These are phyloP conservation scores for Trametes villosa DNA, from an alignment of 768 basidiomycete genomes.

Conservation along the genomic window DNA sequence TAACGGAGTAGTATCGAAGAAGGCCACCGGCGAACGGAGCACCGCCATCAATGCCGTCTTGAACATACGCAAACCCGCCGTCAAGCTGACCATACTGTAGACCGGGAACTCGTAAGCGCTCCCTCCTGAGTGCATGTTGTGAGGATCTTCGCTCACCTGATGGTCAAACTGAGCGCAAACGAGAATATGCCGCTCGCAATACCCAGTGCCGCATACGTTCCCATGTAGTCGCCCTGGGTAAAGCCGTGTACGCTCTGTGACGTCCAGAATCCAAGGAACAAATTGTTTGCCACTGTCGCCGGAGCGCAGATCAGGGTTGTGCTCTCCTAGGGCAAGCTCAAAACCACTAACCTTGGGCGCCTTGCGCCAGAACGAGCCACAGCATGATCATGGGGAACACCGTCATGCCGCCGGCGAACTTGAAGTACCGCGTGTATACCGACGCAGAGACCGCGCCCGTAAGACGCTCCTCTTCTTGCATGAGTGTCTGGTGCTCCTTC, in stretches of 20 bases:
- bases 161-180: constrained; percentile 52
- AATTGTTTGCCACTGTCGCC: constrained; percentile 56
- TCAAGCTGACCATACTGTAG: constrained; percentile 36
- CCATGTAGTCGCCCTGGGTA: constrained; percentile 70
- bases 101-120: not conserved
- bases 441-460: constrained; percentile 41
- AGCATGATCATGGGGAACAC: constrained; percentile 48
- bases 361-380: constrained; percentile 53
- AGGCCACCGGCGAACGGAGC: constrained; percentile 62
- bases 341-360: constrained; percentile 46
- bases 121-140: too few species aligned
- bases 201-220: constrained; percentile 49
- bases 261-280: constrained; percentile 80
- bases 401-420: constrained; percentile 39
- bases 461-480: constrained; percentile 40
- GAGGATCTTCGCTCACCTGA: constrained; percentile 46
- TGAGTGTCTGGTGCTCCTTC: constrained; percentile 32
- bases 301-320: not conserved
- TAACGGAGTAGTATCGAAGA: constrained; percentile 77
- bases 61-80: constrained; percentile 52
- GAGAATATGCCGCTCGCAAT: constrained; percentile 53
- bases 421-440: constrained; percentile 42
- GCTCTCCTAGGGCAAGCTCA: not conserved
- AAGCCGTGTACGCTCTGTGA: constrained; percentile 57
- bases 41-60: constrained; percentile 58